Evolutionary conservation across 169 alveolate species (phyloP), one percentile per base, ranked within the genome.

Genomic region (Haemoproteus tartakovskyi): DNA sequence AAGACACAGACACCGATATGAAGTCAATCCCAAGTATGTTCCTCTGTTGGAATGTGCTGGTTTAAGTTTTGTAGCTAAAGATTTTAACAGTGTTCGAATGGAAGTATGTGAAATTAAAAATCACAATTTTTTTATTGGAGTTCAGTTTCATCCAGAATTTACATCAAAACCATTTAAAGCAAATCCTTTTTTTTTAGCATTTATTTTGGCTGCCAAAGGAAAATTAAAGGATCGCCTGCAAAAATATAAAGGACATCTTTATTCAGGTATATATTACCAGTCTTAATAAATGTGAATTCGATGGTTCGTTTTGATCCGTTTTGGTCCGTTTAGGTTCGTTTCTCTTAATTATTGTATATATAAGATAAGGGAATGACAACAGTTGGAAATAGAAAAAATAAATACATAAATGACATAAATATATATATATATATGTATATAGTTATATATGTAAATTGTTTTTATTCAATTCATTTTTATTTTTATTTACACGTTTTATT

Each of bases 131-230:
- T 95, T 90, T 88, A 81, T 96, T 9, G 96, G 97, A 19, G 92
- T 94, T 1, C 97, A 96, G 80, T 96, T 89, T 88, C 99, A 96
- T 80, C 99, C 99, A 12, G 99, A 96, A 87, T 94, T 95, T 87
- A 91, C 88, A 11, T 92, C 98, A 2, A 84, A 92, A 48, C 95
- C 96, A 40, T 88, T 93, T 74, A 85, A 56, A 41, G 96, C 98
- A 11, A 88, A 91, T 30, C 97, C 97, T 4, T 79, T 91, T 21
- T 94, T 90, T 83, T 79, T 90, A 22, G 96, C 92, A 9, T 87
- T 93, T 41, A 51, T 93, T 30, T 80, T 89, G 26, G 96, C 96
- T 2, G 82, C 94, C 29, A 85, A 89, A 81, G 89, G 89, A 43
- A 86, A 60, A 62, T 51, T 89, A 30, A 60, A 70, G 36, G 87